phyloP scores from a whole-genome alignment of 1,284 basidiomycete species.

The Ustilago shanxiensis region DNA sequence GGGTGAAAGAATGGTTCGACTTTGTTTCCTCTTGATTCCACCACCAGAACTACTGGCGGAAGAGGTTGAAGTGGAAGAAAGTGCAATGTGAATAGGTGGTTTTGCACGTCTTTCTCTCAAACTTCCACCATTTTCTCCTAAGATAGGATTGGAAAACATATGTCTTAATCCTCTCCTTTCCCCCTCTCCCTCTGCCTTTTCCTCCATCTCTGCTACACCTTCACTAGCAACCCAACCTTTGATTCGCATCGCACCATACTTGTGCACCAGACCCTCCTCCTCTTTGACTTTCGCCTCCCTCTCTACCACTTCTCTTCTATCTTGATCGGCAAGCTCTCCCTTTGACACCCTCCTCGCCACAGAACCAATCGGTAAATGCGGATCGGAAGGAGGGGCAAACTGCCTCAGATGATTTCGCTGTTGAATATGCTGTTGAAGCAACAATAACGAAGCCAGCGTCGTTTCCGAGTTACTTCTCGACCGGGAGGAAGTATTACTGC shows the following conservation, averaged over 20 bases:
- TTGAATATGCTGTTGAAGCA: slow-evolving; percentile 33
- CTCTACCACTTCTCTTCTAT: neutral
- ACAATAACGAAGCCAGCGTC: slow-evolving; percentile 19
- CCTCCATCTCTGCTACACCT: neutral
- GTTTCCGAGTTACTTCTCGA: slow-evolving; percentile 9
- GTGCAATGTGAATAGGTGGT: slow-evolving; percentile 26
- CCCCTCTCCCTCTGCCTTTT: neutral
- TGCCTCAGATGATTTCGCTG: slow-evolving; percentile 10
- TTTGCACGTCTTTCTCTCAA: slow-evolving; percentile 38
- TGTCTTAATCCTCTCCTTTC: slow-evolving; percentile 13
- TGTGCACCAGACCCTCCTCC: neutral
- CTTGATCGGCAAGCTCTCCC: neutral
- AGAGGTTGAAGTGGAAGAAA: neutral
- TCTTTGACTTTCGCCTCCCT: neutral
- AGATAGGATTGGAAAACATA: slow-evolving; percentile 19
- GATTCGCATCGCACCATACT: slow-evolving; percentile 30
- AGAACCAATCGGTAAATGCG: slow-evolving; percentile 6
- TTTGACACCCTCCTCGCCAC: neutral
- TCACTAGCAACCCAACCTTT: neutral
- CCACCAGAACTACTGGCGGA: no score
- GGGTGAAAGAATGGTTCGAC: slow-evolving; percentile 5
- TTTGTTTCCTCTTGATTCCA: neutral
- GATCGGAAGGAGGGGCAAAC: slow-evolving; percentile 16
- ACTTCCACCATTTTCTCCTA: neutral
- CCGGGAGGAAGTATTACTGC: neutral